phyloP scores from a whole-genome alignment of 768 basidiomycete genomes.

The Mycena belliarum region DNA sequence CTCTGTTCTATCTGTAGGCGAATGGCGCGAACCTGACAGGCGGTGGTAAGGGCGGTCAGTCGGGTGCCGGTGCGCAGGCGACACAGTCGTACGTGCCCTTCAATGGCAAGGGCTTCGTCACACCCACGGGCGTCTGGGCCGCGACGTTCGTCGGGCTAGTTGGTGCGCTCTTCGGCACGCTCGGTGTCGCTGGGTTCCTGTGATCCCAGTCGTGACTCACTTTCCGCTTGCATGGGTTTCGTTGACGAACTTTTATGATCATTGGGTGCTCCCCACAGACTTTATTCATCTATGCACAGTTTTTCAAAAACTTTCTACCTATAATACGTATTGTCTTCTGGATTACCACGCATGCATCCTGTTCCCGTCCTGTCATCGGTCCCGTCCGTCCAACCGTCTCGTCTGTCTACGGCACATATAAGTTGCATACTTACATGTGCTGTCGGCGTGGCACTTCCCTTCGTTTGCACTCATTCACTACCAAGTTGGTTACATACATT shows the following conservation, averaged over 20 bases:
- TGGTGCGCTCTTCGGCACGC: conserved; percentile 16
- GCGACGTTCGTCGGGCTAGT: conserved; percentile 12
- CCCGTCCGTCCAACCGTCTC: background rate
- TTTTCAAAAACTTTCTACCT: too few relatives aligned
- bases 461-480: background rate
- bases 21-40: conserved; percentile 72
- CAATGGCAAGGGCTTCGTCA: conserved; percentile 32
- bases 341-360: background rate
- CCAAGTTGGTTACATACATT: background rate
- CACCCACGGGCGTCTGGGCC: conserved; percentile 9
- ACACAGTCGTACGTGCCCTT: conserved; percentile 49
- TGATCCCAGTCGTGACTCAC: background rate
- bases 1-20: conserved; percentile 38
- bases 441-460: background rate
- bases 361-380: too few relatives aligned
- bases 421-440: background rate
- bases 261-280: background rate
- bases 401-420: too few relatives aligned
- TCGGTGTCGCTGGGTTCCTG: conserved; percentile 3
- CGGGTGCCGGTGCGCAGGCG: conserved; percentile 23
- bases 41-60: conserved; percentile 41
- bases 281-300: background rate
- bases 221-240: background rate
- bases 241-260: background rate
- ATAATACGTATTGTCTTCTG: background rate